Conservation (phyloP, 2,329 filamentous ascomycete genomes). For the Dryadomyces quercus-mongolicae region DNA sequence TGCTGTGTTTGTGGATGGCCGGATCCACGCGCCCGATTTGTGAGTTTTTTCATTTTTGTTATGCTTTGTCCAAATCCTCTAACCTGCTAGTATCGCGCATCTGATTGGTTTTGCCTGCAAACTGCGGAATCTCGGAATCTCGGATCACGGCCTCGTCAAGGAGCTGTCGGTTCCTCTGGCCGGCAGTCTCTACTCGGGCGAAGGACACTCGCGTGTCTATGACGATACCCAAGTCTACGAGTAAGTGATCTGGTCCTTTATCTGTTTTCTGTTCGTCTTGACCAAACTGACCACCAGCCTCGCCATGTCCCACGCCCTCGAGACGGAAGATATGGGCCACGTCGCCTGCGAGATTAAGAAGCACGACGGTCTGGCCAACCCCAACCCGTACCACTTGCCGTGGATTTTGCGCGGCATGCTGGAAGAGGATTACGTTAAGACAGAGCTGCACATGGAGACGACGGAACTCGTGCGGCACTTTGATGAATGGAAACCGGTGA, state of each 20-base stretch:
- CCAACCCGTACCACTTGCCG: conserved; percentile 83
- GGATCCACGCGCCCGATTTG: conserved; percentile 88
- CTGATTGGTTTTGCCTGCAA: conserved; percentile 89
- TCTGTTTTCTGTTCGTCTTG: neutral
- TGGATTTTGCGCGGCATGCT: conserved; percentile 92
- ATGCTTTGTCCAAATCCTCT: neutral
- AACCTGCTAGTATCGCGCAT: conserved; percentile 53
- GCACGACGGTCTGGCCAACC: conserved; percentile 35
- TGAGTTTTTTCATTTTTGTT: conserved; percentile 20
- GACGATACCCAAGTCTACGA: conserved; percentile 78
- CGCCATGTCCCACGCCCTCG: conserved; percentile 59
- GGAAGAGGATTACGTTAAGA: conserved; percentile 83
- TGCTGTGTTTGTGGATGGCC: conserved; percentile 90
- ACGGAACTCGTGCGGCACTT: conserved; percentile 73
- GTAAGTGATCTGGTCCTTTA: conserved; percentile 15
- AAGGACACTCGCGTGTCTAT: conserved; percentile 88
- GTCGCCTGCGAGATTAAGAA: conserved; percentile 38
- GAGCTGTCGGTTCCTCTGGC: conserved; percentile 83
- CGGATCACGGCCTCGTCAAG: conserved; percentile 84
- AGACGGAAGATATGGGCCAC: conserved; percentile 47
- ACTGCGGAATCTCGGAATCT: conserved; percentile 81
- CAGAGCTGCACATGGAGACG: conserved; percentile 65
- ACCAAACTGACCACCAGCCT: conserved; percentile 29
- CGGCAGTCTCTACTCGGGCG: conserved; percentile 80
- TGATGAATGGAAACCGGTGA: conserved; percentile 83